These are phyloP conservation scores for Lactarius quietus DNA, from an alignment of 768 basidiomycete species.

Conservation along the genomic window DNA sequence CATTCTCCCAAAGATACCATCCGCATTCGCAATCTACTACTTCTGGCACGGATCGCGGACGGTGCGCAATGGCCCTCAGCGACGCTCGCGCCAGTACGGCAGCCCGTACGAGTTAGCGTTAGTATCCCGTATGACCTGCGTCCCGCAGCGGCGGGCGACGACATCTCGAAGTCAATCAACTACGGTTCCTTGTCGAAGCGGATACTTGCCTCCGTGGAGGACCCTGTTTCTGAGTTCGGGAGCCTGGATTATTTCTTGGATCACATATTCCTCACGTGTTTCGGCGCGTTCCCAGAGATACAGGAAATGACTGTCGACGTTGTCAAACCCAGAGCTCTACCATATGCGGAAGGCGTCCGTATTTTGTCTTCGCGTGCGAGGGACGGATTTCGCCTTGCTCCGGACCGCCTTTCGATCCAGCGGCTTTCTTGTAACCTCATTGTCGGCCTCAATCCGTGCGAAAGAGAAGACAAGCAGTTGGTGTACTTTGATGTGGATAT, in stretches of 20 bases:
- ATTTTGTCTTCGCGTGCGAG: constrained; percentile 38
- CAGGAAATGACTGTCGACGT: constrained; percentile 43
- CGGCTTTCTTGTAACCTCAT: constrained; percentile 51
- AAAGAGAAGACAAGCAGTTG: constrained; percentile 60
- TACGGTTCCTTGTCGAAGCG: constrained; percentile 49
- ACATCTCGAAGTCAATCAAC: constrained; percentile 58
- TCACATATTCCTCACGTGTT: constrained; percentile 39
- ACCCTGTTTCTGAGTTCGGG: constrained; percentile 32
- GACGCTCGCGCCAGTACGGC: constrained; percentile 35
- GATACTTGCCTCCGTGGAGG: constrained; percentile 31
- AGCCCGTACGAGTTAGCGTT: constrained; percentile 54
- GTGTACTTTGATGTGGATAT: constrained; percentile 52
- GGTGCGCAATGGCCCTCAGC: constrained; percentile 47
- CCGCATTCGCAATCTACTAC: constrained; percentile 46
- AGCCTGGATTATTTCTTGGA: constrained; percentile 48
- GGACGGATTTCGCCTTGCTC: constrained; percentile 20
- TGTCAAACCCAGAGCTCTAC: constrained; percentile 46
- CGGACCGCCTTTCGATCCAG: constrained; percentile 31
- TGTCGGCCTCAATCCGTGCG: constrained; percentile 65
- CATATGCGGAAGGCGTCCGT: constrained; percentile 47
- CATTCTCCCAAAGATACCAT: constrained; percentile 35
- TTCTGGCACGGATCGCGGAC: constrained; percentile 40
- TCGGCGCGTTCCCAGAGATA: constrained; percentile 35
- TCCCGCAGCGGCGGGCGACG: constrained; percentile 48
- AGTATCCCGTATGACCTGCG: constrained; percentile 49